Evolutionary conservation across 768 basidiomycete genomes (phyloP).

Genomic region (Kwoniella botswanensis): DNA sequence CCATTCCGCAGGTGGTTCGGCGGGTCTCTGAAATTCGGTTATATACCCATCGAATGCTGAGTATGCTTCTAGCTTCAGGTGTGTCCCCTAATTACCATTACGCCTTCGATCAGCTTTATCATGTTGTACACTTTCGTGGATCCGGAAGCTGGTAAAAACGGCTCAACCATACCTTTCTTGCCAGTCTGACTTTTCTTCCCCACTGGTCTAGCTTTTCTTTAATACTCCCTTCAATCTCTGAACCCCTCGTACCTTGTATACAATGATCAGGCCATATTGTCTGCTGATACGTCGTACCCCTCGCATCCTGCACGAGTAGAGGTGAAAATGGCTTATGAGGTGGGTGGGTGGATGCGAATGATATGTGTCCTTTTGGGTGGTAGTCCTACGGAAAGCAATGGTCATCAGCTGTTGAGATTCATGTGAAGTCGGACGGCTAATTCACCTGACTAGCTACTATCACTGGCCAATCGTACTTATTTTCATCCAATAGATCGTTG

Average conservation of each 20-base stretch:
- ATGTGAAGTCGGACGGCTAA: not conserved
- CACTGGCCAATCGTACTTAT: conserved; percentile 57
- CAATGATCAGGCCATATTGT: conserved; percentile 84
- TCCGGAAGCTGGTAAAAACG: not conserved
- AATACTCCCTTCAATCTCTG: conserved; percentile 68
- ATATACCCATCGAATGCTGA: conserved; percentile 68
- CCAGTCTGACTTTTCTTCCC: conserved; percentile 36
- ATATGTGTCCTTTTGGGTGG: conserved; percentile 67
- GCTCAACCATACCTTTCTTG: conserved; percentile 35
- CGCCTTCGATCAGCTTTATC: not conserved
- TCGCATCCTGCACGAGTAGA: conserved; percentile 54
- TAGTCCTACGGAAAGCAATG: conserved; percentile 55
- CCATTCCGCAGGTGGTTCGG: conserved; percentile 21
- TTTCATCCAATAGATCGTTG: conserved; percentile 64
- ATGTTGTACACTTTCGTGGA: no score
- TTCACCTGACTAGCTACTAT: conserved; percentile 61
- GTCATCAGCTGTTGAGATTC: not conserved
- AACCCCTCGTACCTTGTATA: conserved; percentile 64
- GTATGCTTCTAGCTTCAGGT: conserved; percentile 73
- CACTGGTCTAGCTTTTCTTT: conserved; percentile 61
- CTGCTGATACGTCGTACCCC: conserved; percentile 60
- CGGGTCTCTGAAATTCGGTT: conserved; percentile 23
- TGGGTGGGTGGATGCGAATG: conserved; percentile 68
- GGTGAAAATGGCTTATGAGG: conserved; percentile 59
- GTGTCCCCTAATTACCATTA: conserved; percentile 38